Conservation (phyloP, 2,329 filamentous ascomycete species). For the Calonectria honghensis region DNA sequence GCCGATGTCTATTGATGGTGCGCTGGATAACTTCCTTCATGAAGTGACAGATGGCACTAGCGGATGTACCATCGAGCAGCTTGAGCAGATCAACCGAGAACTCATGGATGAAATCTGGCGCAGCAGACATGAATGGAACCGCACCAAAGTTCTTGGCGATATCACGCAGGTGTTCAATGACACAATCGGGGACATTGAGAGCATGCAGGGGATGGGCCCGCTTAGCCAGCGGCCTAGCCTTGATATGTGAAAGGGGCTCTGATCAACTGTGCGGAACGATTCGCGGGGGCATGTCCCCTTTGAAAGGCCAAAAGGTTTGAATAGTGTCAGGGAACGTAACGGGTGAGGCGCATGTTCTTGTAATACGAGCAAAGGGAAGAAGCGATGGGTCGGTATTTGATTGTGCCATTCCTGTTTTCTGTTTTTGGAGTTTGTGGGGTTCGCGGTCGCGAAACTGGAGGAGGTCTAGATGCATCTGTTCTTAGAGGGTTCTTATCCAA, state of each 20-base stretch:
- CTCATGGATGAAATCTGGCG: constrained; percentile 95
- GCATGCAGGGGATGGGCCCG: constrained; percentile 66
- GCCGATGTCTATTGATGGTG: constrained; percentile 66
- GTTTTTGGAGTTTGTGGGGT: constrained; percentile 49
- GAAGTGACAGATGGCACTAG: constrained; percentile 80
- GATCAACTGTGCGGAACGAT: constrained; percentile 7
- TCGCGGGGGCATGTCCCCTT: not conserved
- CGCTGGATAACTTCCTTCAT: constrained; percentile 75
- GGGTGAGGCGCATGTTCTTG: constrained; percentile 12
- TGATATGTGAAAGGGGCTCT: constrained; percentile 34
- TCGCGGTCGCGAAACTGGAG: constrained; percentile 42
- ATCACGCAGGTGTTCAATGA: constrained; percentile 85
- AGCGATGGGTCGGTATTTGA: constrained; percentile 42
- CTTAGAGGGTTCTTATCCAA: constrained; percentile 50
- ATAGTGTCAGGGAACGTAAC: not conserved
- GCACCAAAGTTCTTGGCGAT: constrained; percentile 80
- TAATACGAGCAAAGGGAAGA: constrained; percentile 37
- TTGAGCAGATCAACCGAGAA: constrained; percentile 93
- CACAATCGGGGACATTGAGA: constrained; percentile 80
- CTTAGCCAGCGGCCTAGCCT: constrained; percentile 63
- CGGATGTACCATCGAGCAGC: constrained; percentile 91
- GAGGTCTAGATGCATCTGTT: constrained; percentile 51
- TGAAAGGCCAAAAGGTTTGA: constrained; percentile 3
- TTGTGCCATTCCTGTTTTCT: constrained; percentile 42
- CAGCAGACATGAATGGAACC: constrained; percentile 87